Percentiles rank a stretch among this genome's conserved stretches.
Evolutionary conservation across 208 protist species (phyloP).

Genomic region (Acanthamoeba royreba): DNA sequence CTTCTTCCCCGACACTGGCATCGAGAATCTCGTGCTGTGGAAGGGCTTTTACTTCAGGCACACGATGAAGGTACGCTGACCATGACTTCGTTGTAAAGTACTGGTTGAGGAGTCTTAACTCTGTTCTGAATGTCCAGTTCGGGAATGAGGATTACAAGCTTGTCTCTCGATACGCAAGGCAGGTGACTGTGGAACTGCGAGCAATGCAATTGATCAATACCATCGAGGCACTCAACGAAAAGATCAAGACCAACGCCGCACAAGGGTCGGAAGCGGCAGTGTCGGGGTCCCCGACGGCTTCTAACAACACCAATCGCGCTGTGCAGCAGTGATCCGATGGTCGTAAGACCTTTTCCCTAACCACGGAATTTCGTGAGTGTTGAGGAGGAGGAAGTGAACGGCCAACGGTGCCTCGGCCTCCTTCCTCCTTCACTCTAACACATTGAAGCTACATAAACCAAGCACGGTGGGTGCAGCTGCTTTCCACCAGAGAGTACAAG

Average conservation of each 20-base stretch:
- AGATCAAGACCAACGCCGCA: background rate
- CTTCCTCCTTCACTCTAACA: no score
- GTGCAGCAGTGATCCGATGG: no score
- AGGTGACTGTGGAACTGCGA: conserved; percentile 3
- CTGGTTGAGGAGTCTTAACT: no score
- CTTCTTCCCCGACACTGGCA: conserved; percentile 5
- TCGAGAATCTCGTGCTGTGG: conserved; percentile 25
- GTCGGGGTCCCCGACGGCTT: no score
- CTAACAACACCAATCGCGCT: no score
- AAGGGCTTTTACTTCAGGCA: conserved; percentile 26
- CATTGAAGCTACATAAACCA: no score
- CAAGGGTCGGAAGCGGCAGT: no score
- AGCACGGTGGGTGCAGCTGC: background rate
- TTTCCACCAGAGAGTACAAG: no score
- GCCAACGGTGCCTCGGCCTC: no score
- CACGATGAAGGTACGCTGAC: background rate
- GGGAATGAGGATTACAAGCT: background rate
- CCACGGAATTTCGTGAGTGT: background rate
- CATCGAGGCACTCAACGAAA: conserved; percentile 13
- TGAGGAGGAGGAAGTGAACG: no score
- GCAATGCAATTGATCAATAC: conserved; percentile 16
- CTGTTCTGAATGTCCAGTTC: no score
- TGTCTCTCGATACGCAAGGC: background rate
- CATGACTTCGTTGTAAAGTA: no score
- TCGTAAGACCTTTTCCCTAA: background rate